These are phyloP conservation scores for Wickerhamiella galacta DNA, from an alignment of 805 yeast species.

Conservation along the genomic window DNA sequence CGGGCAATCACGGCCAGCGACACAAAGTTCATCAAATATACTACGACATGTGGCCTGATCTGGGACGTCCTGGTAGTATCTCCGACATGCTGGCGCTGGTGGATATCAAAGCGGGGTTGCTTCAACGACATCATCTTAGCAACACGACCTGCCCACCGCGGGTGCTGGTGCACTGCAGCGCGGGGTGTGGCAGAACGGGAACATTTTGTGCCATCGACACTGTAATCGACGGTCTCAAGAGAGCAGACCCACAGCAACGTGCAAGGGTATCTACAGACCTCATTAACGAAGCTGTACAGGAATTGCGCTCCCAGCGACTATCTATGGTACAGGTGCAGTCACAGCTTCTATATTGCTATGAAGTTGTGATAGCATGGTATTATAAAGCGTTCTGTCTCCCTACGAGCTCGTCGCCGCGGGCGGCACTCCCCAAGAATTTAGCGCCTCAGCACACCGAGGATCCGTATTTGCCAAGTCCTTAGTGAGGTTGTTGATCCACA, in stretches of 20 bases:
- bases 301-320: conserved; percentile 54
- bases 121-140: conserved; percentile 11
- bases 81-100: conserved; percentile 45
- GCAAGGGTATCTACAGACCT: conserved; percentile 28
- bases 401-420: not conserved
- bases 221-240: conserved; percentile 27
- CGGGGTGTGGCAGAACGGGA: conserved; percentile 97
- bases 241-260: conserved; percentile 3
- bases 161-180: conserved; percentile 75
- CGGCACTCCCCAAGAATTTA: not conserved
- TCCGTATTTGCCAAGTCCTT: not conserved
- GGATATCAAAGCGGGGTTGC: conserved; percentile 28
- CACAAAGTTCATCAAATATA: conserved; percentile 59
- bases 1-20: conserved; percentile 11
- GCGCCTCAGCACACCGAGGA: not conserved
- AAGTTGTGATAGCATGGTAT: conserved; percentile 26
- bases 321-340: conserved; percentile 74
- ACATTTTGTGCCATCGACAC: conserved; percentile 40
- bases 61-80: conserved; percentile 47
- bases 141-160: conserved; percentile 8
- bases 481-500: conserved; percentile 23
- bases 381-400: not conserved
- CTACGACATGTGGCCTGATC: conserved; percentile 71
- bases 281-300: conserved; percentile 44
- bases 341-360: conserved; percentile 62